Base-by-base conservation (phyloP, 2,329 filamentous ascomycete genomes). In the Aspergillus sp. region DNA sequence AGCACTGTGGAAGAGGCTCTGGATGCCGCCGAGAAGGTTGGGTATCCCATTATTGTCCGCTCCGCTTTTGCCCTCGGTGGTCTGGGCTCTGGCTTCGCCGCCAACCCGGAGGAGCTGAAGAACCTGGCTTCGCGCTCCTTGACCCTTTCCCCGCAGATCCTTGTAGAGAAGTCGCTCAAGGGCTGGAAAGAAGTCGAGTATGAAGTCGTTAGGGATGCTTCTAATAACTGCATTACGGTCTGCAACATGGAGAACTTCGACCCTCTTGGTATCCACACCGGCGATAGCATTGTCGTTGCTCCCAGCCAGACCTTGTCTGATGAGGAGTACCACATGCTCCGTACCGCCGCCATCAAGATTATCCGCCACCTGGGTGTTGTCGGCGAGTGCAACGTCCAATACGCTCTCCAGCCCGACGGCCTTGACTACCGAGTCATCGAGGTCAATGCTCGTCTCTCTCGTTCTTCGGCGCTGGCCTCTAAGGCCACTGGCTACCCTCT, bases 191-290 rank as follows among this genome's bases (percentile, higher is more conserved):
- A 98, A 65, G 82, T 95, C 31, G 91, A 98, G 64, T 98, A 96
- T 56, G 91, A 96, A 65, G 91, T 96, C 36, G 91, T 96, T 42
- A 84, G 91, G 51, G 91, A 98, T 62, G 89, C 86, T 33, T 80
- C 84, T 61, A 93, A 96, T 74, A 98, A 98, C 75, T 96, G 91
- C 61, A 96, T 96, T 54, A 96, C 89, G 3, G 89, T 96, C 49
- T 96, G 89, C 73, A 96, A 93, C 69, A 93, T 93, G 85, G 86
- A 93, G 64, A 96, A 96, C 73, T 96, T 96, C 52, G 91, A 96
- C 56, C 91, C 91, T 44, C 77, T 98, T 24, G 91, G 91, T 54
- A 93, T 94, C 35, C 91, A 98, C 66, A 98, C 91, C 29, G 91
- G 91, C 67, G 91, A 98, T 71, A 95, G 88, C 51, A 98, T 98